Evolutionary conservation across 768 basidiomycete genomes (phyloP), one percentile per base, ranked within the genome.

Genomic region (Multifurca ochricompacta): DNA sequence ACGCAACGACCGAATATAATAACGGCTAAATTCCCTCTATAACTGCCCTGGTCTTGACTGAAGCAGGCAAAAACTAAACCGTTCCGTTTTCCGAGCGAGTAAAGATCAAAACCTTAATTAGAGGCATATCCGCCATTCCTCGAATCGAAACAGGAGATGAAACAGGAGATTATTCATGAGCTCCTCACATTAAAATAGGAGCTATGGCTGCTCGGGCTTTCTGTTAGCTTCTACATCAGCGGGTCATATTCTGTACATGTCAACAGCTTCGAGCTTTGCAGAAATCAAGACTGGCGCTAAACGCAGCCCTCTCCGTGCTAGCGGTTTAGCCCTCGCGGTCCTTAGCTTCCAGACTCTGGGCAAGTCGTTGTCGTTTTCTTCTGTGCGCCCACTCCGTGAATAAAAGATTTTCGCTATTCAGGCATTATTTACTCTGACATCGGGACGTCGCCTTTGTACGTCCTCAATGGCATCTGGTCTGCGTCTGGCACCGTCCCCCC

Each of bases 381-480:
- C 6, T 19, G n/a, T 23, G 3, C 7, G 6, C 18, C 32, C 19
- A 19, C 34, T 44, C n/a, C n/a, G n/a, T n/a, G n/a, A n/a, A n/a
- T n/a, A n/a, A n/a, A 3, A n/a, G 21, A 48, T 27, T 6, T 16
- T 18, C 18, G 2, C 21, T 60, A 27, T 56, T 48, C 56, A 65
- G 73, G 74, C 0, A 70, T 72, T 41, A 71, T 76, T 32, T 74
- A 71, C 59, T 69, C 67, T 19, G 75, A 76, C 53, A 73, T 73
- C 46, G 75, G 82, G 6, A 83, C 82, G 0, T 81, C 78, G 0
- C 81, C 83, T 0, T 65, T 84, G 13, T 85, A 85, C 65, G 77
- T 80, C 3, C 64, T 85, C 27, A 83, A 83, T 61, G 82, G 82
- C 8, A 76, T 85, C 13, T 85, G 80, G 77, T 73, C 80, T 2